These are phyloP conservation scores for Candida albicans DNA, from an alignment of 1,139 yeast genomes.

Conservation along the genomic window DNA sequence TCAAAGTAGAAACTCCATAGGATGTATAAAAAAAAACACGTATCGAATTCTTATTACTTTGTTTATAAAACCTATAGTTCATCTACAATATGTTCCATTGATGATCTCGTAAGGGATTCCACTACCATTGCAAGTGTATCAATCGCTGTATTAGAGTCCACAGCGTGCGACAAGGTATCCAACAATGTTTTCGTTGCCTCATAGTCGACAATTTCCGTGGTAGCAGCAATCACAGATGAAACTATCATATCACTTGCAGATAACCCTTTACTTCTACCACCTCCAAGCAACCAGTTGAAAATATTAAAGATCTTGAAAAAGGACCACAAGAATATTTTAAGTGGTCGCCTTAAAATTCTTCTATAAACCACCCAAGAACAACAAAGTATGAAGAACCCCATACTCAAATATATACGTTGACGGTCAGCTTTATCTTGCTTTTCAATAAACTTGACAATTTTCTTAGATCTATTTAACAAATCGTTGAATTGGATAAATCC, in stretches of 20 bases:
- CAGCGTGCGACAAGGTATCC: not conserved
- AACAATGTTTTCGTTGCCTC: not conserved
- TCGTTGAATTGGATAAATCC: slow-evolving; percentile 55
- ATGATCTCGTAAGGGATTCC: not conserved
- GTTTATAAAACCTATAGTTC: slow-evolving; percentile 8
- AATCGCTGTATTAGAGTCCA: not conserved
- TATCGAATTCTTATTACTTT: not conserved
- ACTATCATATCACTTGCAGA: slow-evolving; percentile 7
- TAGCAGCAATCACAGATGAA: slow-evolving; percentile 6
- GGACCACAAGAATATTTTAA: slow-evolving; percentile 59
- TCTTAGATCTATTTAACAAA: slow-evolving; percentile 53
- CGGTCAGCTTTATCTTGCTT: slow-evolving; percentile 67
- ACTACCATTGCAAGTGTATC: not conserved
- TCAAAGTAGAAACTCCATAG: slow-evolving; percentile 42
- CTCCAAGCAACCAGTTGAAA: slow-evolving; percentile 27
- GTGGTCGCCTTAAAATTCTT: slow-evolving; percentile 58
- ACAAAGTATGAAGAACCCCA: slow-evolving; percentile 57
- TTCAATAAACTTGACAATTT: slow-evolving; percentile 62
- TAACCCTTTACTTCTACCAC: not conserved
- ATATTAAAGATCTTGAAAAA: slow-evolving; percentile 48
- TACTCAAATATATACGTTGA: slow-evolving; percentile 54
- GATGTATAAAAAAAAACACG: not conserved
- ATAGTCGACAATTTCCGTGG: slow-evolving; percentile 2
- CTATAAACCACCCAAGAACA: slow-evolving; percentile 67
- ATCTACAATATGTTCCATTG: slow-evolving; percentile 9